Evolutionary conservation across 768 basidiomycete species (phyloP).

Genomic region (Leccinellum luteum): DNA sequence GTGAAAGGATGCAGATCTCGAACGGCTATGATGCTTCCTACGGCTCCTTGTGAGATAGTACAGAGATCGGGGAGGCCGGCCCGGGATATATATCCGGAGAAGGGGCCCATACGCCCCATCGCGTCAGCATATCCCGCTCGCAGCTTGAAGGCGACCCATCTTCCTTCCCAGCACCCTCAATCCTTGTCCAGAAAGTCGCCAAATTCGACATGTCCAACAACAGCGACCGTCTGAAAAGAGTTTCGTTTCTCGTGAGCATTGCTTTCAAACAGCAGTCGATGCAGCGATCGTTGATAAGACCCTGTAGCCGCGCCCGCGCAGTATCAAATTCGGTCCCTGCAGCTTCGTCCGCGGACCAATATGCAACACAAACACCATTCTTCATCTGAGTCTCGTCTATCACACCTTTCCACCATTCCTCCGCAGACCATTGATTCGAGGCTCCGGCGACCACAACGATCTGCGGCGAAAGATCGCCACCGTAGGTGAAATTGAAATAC

Average conservation of each 20-base stretch:
- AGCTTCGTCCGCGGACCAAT: background rate
- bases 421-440: constrained; percentile 7
- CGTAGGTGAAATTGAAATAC: constrained; percentile 24
- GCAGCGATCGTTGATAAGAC: constrained; percentile 21
- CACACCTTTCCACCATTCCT: constrained; percentile 21
- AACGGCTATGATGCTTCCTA: background rate
- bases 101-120: constrained; percentile 17
- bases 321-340: background rate
- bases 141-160: background rate
- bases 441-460: constrained; percentile 26
- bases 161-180: constrained; percentile 1
- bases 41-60: background rate
- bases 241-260: constrained; percentile 3
- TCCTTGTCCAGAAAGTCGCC: constrained; percentile 8
- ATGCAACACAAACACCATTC: constrained; percentile 11
- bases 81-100: background rate
- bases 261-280: constrained; percentile 19
- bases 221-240: constrained; percentile 14
- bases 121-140: constrained; percentile 20
- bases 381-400: background rate
- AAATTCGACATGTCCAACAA: constrained; percentile 13
- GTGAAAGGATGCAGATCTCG: background rate
- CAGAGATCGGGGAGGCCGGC: background rate
- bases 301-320: constrained; percentile 6
- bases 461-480: constrained; percentile 26